These are phyloP conservation scores for Terfezia claveryi DNA, from an alignment of 495 filamentous ascomycete species.

Conservation along the genomic window DNA sequence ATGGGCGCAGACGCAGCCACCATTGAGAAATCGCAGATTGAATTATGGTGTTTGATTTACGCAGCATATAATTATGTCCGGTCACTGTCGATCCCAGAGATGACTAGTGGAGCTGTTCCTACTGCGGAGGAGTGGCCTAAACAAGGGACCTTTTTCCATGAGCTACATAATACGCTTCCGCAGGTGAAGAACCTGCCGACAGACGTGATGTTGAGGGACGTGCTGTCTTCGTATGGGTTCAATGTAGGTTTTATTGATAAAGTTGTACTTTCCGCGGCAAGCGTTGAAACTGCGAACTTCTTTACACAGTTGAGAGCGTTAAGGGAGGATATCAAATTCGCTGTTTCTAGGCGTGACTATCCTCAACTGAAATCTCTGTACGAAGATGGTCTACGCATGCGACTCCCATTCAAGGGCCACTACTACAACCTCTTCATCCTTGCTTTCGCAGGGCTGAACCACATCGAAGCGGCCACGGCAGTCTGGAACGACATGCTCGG, in stretches of 20 bases:
- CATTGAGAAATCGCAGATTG: background rate
- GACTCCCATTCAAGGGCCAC: background rate
- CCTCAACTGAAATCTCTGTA: slow-evolving; percentile 3
- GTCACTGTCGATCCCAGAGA: background rate
- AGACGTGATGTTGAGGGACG: background rate
- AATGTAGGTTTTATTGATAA: background rate
- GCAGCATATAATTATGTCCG: background rate
- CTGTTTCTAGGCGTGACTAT: slow-evolving; percentile 1
- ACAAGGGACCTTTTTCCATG: background rate
- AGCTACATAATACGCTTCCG: background rate
- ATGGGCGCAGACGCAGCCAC: background rate
- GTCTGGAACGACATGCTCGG: slow-evolving; percentile 15
- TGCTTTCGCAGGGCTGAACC: slow-evolving; percentile 5
- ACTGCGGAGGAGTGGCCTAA: background rate
- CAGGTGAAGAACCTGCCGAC: background rate
- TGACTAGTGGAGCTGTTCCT: background rate
- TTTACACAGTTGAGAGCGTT: slow-evolving; percentile 6
- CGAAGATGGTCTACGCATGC: background rate
- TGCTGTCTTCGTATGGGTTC: background rate
- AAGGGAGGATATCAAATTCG: slow-evolving; percentile 1
- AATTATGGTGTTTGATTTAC: background rate
- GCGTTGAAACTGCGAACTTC: background rate
- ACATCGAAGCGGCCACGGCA: slow-evolving; percentile 1
- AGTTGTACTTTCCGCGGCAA: background rate
- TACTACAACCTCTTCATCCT: slow-evolving; percentile 9